These are phyloP conservation scores for Melanomma pulvis-pyrius DNA, from an alignment of 495 filamentous ascomycete species.

Conservation along the genomic window DNA sequence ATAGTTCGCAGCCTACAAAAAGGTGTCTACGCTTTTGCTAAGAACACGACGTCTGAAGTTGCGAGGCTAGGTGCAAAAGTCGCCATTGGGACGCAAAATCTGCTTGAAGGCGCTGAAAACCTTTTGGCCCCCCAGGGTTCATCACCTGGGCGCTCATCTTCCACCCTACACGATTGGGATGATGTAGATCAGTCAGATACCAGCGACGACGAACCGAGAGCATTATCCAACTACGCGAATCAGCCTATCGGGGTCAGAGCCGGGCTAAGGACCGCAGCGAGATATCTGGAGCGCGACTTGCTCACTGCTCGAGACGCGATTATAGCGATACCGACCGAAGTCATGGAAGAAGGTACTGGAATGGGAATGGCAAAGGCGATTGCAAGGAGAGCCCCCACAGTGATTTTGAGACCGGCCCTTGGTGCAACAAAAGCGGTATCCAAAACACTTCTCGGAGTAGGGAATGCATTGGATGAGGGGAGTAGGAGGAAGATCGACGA, in stretches of 20 bases:
- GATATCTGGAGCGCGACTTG: conserved; percentile 82
- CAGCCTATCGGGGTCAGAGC: conserved; percentile 86
- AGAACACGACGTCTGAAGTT: conserved; percentile 87
- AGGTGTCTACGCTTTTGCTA: conserved; percentile 84
- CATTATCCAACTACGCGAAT: conserved; percentile 85
- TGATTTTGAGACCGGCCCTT: conserved; percentile 87
- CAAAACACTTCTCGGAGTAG: conserved; percentile 87
- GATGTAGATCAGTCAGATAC: conserved; percentile 64
- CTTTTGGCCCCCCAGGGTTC: conserved; percentile 56
- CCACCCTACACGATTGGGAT: conserved; percentile 57
- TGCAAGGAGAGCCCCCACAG: conserved; percentile 78
- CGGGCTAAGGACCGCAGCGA: conserved; percentile 79
- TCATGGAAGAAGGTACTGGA: conserved; percentile 82
- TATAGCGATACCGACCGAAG: conserved; percentile 89
- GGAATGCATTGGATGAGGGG: conserved; percentile 84
- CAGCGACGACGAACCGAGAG: conserved; percentile 44
- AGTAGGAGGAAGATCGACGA: conserved; percentile 84
- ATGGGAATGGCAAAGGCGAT: conserved; percentile 81
- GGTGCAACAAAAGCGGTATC: conserved; percentile 88
- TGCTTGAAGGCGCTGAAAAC: conserved; percentile 85
- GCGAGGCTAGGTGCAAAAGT: conserved; percentile 93
- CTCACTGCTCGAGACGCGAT: conserved; percentile 83
- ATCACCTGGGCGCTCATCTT: conserved; percentile 36
- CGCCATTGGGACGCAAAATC: conserved; percentile 89
- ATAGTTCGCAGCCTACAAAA: conserved; percentile 90